Conservation (phyloP, 208 protist genomes). For the Crithidia acanthocephali region DNA sequence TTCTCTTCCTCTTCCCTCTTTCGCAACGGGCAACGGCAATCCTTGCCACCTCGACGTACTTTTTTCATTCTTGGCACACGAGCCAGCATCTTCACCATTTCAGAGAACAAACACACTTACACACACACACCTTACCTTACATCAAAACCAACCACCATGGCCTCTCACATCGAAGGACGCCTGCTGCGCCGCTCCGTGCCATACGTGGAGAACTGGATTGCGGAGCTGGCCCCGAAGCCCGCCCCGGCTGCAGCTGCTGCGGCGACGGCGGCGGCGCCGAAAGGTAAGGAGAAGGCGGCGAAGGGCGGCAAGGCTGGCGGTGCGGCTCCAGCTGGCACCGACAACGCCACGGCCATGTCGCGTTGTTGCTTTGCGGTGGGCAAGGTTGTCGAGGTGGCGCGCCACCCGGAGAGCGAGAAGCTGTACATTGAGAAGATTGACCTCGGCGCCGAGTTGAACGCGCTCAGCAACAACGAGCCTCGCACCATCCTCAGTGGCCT, state of each 20-base stretch:
- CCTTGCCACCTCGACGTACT: too few relatives aligned
- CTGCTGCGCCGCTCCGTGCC: constrained; percentile 77
- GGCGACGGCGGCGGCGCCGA: constrained; percentile 15
- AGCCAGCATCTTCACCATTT: too few relatives aligned
- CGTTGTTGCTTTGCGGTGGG: constrained; percentile 87
- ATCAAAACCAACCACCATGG: constrained; percentile 28
- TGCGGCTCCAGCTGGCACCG: constrained; percentile 20
- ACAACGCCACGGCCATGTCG: constrained; percentile 74
- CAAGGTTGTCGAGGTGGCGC: constrained; percentile 84
- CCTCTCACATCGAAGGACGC: constrained; percentile 67
- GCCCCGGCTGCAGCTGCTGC: constrained; percentile 25
- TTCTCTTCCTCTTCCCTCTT: too few relatives aligned
- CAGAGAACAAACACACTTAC: too few relatives aligned
- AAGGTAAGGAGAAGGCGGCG: constrained; percentile 25
- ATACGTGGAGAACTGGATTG: constrained; percentile 80
- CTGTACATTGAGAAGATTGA: constrained; percentile 96
- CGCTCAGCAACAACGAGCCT: constrained; percentile 57
- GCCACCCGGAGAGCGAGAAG: constrained; percentile 90
- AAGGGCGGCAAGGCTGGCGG: constrained; percentile 23
- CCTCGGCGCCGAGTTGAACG: constrained; percentile 83
- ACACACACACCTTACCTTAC: too few relatives aligned
- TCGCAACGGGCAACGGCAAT: too few relatives aligned
- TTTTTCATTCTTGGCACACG: too few relatives aligned
- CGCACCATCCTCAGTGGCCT: constrained; percentile 93
- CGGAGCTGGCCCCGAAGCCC: constrained; percentile 53